Conservation (phyloP, 2,329 filamentous ascomycete genomes). For the Botryotinia globosa region DNA sequence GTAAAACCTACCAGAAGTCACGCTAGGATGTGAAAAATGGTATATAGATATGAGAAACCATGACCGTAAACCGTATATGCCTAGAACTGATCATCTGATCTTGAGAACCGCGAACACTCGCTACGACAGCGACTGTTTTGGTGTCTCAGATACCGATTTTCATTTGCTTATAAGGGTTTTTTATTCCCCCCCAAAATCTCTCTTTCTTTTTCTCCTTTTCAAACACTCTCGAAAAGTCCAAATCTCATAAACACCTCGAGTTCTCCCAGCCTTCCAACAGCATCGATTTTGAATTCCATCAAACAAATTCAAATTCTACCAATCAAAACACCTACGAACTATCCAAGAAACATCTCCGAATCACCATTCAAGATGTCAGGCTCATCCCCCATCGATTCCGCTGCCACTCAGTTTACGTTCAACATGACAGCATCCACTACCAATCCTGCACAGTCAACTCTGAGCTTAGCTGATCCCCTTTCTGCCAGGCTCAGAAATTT, state of each 20-base stretch:
- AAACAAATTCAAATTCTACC: not conserved
- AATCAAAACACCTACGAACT: not conserved
- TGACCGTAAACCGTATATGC: not conserved
- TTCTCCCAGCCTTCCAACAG: not conserved
- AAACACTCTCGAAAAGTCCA: not conserved
- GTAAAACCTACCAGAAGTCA: not conserved
- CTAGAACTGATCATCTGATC: not conserved
- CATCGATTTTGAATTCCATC: not conserved
- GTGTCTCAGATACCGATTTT: not conserved
- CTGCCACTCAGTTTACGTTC: not conserved
- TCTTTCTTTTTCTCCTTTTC: not conserved
- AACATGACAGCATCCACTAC: not conserved
- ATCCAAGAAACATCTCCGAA: not conserved
- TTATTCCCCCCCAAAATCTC: not conserved
- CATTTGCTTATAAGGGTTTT: not conserved
- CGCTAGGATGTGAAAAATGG: not conserved
- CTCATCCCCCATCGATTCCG: not conserved
- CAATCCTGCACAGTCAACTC: accelerated
- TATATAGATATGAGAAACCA: not conserved
- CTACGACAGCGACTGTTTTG: not conserved
- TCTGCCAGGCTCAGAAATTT: not conserved
- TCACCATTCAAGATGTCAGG: not conserved
- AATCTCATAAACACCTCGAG: not conserved
- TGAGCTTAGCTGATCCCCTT: not conserved
- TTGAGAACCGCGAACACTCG: not conserved